Base-by-base conservation (phyloP, 805 yeast species). In the Candida montana region DNA sequence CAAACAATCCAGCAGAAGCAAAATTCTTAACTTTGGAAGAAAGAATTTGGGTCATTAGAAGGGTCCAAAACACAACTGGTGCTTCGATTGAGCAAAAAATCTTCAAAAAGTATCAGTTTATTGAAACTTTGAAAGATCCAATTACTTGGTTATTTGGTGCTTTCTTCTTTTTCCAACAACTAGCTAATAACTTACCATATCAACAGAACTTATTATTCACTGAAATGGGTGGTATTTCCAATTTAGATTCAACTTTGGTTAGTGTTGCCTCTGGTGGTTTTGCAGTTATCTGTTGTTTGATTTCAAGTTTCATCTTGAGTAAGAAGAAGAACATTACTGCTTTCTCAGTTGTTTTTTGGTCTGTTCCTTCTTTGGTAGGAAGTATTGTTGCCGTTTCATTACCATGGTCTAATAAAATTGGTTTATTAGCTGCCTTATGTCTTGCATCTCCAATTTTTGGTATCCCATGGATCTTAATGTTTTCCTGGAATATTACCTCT, bases 1-100 rank as follows among this genome's bases (percentile, higher is more conserved):
- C 85, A 31, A 67, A 71, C 44, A 75, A 77, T 53, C 84, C 84
- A 13, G 56, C 79, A 0, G 67, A 63, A 45, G 77, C 78, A 6
- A 64, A 58, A 42, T 74, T 74, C 48, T 62, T 79, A 36, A 46
- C 69, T 5, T 54, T 52, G 2, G 66, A 73, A 33, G 84, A 79
- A 54, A 75, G 68, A 50, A 68, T 75, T 11, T 68, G 73, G 71
- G 59, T 71, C 43, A 73, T 74, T 47, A 56, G 72, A 58, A 57
- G 68, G 54, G 65, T 61, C 41, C 71, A 65, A 46, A 51, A 47
- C 29, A 59, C 60, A 20, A 70, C 64, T 7, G 63, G 52, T 39
- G 58, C 69, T 2, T 52, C 74, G 2, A 67, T 68, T 43, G 74
- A 71, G 43, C 74, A 71, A 44, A 71, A 70, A 35, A 50, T 47